These are phyloP conservation scores for Xylariaceae sp. DNA, from an alignment of 2,329 filamentous ascomycete species.

Conservation along the genomic window DNA sequence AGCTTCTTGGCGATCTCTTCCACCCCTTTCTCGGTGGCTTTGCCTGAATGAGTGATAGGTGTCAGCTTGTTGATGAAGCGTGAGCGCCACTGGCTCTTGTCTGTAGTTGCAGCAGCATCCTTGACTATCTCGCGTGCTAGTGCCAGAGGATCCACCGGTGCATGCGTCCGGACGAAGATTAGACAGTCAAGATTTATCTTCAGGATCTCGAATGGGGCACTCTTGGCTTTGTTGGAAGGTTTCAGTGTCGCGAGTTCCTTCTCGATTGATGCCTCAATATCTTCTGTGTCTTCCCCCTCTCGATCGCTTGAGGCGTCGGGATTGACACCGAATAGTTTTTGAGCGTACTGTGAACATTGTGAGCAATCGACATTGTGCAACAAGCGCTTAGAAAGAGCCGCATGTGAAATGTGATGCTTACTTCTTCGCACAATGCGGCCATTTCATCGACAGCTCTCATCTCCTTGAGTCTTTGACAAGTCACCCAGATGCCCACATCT, in stretches of 20 bases:
- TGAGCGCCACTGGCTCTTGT: constrained; percentile 44
- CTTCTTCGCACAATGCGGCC: constrained; percentile 63
- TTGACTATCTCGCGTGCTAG: constrained; percentile 55
- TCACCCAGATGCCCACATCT: constrained; percentile 75
- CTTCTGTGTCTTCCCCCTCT: constrained; percentile 44
- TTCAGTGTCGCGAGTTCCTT: constrained; percentile 68
- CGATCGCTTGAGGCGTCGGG: constrained; percentile 33
- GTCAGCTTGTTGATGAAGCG: constrained; percentile 61
- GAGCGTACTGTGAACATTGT: constrained; percentile 55
- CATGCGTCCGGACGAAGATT: constrained; percentile 57
- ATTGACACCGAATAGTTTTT: constrained; percentile 56
- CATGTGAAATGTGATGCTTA: constrained; percentile 34
- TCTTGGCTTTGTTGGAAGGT: constrained; percentile 38
- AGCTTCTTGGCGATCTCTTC: constrained; percentile 63
- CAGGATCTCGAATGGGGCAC: constrained; percentile 51
- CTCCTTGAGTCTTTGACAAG: constrained; percentile 71
- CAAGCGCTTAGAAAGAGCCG: not conserved
- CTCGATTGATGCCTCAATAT: constrained; percentile 71
- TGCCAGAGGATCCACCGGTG: constrained; percentile 54
- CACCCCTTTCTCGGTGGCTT: constrained; percentile 67
- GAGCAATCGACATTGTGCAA: constrained; percentile 13
- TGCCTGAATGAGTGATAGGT: constrained; percentile 49
- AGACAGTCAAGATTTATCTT: constrained; percentile 60
- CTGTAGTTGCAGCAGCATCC: constrained; percentile 46
- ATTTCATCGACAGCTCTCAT: constrained; percentile 67